These are phyloP conservation scores for Clarireedia hainanense DNA, from an alignment of 2,329 filamentous ascomycete species.

Conservation along the genomic window DNA sequence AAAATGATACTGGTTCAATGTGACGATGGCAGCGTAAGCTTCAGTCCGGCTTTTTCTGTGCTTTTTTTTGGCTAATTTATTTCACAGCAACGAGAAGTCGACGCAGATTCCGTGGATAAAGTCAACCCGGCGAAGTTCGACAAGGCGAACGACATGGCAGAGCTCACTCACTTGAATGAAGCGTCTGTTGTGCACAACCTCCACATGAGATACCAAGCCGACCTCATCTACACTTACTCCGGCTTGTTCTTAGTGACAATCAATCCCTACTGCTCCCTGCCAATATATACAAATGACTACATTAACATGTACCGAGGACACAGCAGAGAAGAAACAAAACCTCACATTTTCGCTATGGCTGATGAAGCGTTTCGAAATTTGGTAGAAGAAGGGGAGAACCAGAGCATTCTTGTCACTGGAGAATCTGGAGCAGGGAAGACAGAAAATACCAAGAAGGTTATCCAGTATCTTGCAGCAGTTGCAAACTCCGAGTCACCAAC, in stretches of 20 bases:
- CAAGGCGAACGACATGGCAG: constrained; percentile 98
- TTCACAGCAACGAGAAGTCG: constrained; percentile 74
- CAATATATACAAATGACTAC: constrained; percentile 95
- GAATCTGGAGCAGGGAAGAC: constrained; percentile 98
- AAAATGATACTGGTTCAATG: constrained; percentile 78
- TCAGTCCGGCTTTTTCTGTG: background rate
- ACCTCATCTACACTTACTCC: constrained; percentile 97
- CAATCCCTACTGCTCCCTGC: constrained; percentile 89
- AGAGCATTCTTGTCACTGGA: constrained; percentile 95
- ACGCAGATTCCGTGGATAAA: constrained; percentile 86
- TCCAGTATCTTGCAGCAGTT: constrained; percentile 94
- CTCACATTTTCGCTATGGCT: constrained; percentile 96
- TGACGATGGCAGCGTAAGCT: constrained; percentile 77
- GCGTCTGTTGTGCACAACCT: constrained; percentile 97
- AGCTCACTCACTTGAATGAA: constrained; percentile 95
- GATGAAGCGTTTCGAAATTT: constrained; percentile 94
- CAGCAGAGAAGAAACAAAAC: constrained; percentile 86
- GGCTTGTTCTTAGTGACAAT: constrained; percentile 94
- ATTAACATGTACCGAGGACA: constrained; percentile 96
- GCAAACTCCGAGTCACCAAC: constrained; percentile 71
- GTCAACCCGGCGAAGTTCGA: constrained; percentile 99
- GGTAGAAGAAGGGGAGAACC: constrained; percentile 89
- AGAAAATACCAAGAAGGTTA: constrained; percentile 98
- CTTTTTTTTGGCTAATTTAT: constrained; percentile 11
- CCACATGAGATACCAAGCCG: constrained; percentile 87